Evolutionary conservation across 148 eudicot species (phyloP).

Genomic region (Dianthus caryophyllus): DNA sequence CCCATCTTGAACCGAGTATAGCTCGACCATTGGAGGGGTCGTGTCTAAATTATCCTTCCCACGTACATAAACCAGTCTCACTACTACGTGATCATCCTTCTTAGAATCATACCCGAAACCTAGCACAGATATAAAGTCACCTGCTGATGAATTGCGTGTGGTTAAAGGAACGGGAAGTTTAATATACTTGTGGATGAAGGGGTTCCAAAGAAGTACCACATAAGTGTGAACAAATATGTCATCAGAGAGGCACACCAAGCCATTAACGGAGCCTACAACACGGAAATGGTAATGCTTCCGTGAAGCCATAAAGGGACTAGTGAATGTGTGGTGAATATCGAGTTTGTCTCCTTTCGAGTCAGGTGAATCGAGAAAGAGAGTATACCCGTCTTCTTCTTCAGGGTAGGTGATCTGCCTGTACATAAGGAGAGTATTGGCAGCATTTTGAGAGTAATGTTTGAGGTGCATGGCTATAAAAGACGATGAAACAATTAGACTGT

Average conservation of each 20-base stretch:
- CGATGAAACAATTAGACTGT: conserved; percentile 12
- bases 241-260: conserved; percentile 19
- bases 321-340: background rate
- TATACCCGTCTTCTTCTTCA: conserved; percentile 14
- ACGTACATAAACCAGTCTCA: conserved; percentile 7
- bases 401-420: conserved; percentile 8
- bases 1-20: conserved; percentile 12
- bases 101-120: conserved; percentile 6
- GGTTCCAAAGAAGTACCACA: conserved; percentile 7
- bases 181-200: conserved; percentile 9
- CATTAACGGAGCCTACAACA: conserved; percentile 17
- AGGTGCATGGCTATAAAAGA: conserved; percentile 9
- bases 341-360: background rate
- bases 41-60: background rate
- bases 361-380: conserved; percentile 3
- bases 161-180: conserved; percentile 6
- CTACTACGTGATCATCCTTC: conserved; percentile 5
- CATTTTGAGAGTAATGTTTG: conserved; percentile 1
- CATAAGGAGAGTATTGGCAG: background rate
- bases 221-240: conserved; percentile 9
- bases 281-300: background rate
- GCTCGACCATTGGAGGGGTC: conserved; percentile 13
- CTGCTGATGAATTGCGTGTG: background rate
- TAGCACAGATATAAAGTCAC: conserved; percentile 7
- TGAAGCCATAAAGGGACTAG: background rate